Percentiles rank a stretch among this genome's conserved stretches.
These are phyloP conservation scores for Colletotrichum salicis DNA, from an alignment of 2,329 filamentous ascomycete species.

Conservation along the genomic window DNA sequence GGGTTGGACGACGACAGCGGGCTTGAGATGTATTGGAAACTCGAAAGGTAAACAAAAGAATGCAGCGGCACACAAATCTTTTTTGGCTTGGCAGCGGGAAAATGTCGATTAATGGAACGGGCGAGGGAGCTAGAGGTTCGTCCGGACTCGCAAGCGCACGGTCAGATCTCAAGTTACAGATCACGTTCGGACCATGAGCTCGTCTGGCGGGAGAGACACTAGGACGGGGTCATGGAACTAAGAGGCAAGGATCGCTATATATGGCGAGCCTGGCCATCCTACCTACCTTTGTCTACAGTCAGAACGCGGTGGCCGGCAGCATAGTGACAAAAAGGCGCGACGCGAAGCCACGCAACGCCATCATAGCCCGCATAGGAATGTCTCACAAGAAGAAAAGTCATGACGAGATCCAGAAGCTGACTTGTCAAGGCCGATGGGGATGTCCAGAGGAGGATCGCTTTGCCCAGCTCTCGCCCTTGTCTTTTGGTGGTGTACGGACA, in stretches of 20 bases:
- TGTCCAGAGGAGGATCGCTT: conserved; percentile 30
- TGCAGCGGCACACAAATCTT: not conserved
- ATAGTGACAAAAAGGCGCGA: not conserved
- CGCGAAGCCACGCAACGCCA: not conserved
- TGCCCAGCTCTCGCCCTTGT: not conserved
- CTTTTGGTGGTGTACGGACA: conserved; percentile 2
- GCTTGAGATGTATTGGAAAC: not conserved
- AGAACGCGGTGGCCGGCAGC: not conserved
- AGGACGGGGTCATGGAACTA: not conserved
- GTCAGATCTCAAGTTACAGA: conserved; percentile 8
- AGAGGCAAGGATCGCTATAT: conserved; percentile 17
- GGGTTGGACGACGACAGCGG: not conserved
- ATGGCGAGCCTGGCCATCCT: not conserved
- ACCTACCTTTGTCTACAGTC: too few species aligned
- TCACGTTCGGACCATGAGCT: conserved; percentile 15
- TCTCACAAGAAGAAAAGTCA: conserved; percentile 4
- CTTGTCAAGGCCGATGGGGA: conserved; percentile 30
- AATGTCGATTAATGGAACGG: conserved; percentile 11
- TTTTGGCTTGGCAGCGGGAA: conserved; percentile 5
- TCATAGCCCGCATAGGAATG: conserved; percentile 2
- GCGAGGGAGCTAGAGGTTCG: conserved; percentile 16
- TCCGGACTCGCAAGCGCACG: conserved; percentile 26
- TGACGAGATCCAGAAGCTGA: not conserved
- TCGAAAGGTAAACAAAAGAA: conserved; percentile 8
- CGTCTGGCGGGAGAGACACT: not conserved